Conservation (phyloP, 148 eudicot species). For the Persicaria maculosa region DNA sequence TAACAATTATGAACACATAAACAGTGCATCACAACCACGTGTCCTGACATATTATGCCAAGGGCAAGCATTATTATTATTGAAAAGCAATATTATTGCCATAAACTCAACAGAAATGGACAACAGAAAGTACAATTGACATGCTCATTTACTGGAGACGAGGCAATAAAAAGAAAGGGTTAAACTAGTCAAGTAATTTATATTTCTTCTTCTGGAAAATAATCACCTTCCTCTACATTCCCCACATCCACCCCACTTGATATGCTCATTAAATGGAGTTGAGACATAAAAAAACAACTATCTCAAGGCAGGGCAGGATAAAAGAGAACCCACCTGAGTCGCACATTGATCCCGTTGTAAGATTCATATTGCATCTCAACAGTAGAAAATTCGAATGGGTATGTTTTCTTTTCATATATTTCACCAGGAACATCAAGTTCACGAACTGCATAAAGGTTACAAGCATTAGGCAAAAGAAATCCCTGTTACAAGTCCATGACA, state of each 20-base stretch:
- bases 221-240: not conserved
- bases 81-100: not conserved
- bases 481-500: not conserved
- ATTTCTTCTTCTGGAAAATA: not conserved
- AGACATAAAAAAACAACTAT: not conserved
- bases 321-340: slow-evolving; percentile 64
- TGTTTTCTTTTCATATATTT: slow-evolving; percentile 81
- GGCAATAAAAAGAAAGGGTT: not conserved
- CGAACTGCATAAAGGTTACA: slow-evolving; percentile 53
- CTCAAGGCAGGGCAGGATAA: not conserved
- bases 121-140: not conserved
- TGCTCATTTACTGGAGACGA: slow-evolving; percentile 1
- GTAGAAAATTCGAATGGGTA: slow-evolving; percentile 94
- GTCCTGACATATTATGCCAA: not conserved
- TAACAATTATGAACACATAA: not conserved
- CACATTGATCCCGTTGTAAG: slow-evolving; percentile 86
- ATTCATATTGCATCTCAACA: slow-evolving; percentile 96
- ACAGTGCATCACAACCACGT: not conserved
- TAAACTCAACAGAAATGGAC: not conserved
- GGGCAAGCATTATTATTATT: not conserved
- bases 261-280: no score
- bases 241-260: not conserved
- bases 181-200: not conserved
- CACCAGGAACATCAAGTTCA: slow-evolving; percentile 97
- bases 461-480: not conserved